Evolutionary conservation across 2,329 filamentous ascomycete species (phyloP).

Genomic region (Paecilomyces dactylethromorphus): DNA sequence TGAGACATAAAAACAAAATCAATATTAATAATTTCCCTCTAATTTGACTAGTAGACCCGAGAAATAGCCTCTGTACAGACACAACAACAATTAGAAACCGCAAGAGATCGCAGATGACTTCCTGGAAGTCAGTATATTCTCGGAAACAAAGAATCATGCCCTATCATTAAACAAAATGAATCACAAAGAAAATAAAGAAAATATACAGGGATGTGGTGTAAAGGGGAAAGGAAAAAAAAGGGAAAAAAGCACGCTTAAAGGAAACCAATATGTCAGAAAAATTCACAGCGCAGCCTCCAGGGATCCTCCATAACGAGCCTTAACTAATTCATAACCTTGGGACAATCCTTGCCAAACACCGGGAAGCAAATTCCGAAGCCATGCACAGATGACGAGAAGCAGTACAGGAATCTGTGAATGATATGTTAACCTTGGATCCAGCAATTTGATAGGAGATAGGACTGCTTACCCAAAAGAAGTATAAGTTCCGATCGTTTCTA

Average conservation of each 20-base stretch:
- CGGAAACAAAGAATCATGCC: conserved; percentile 18
- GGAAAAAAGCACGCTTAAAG: conserved; percentile 4
- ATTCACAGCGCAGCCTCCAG: conserved; percentile 23
- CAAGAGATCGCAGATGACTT: neutral
- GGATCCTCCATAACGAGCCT: conserved; percentile 23
- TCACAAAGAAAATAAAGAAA: conserved; percentile 10
- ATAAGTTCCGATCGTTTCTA: conserved; percentile 45
- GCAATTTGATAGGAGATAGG: neutral
- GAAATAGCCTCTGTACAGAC: conserved; percentile 1
- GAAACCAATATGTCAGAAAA: conserved; percentile 13
- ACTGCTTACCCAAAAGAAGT: conserved; percentile 47
- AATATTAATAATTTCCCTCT: neutral
- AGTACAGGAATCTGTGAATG: conserved; percentile 40
- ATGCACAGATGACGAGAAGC: conserved; percentile 38
- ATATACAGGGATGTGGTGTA: conserved; percentile 12
- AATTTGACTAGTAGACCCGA: conserved; percentile 4
- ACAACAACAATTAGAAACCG: neutral
- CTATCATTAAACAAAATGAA: conserved; percentile 24
- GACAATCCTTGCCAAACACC: conserved; percentile 34
- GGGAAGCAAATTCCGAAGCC: conserved; percentile 38
- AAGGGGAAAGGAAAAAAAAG: no score
- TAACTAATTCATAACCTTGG: conserved; percentile 33
- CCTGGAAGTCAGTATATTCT: neutral
- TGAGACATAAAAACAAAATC: neutral
- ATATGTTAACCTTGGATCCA: conserved; percentile 13